Base-by-base conservation (phyloP, 148 eudicot species). In the Rhododendron molle region DNA sequence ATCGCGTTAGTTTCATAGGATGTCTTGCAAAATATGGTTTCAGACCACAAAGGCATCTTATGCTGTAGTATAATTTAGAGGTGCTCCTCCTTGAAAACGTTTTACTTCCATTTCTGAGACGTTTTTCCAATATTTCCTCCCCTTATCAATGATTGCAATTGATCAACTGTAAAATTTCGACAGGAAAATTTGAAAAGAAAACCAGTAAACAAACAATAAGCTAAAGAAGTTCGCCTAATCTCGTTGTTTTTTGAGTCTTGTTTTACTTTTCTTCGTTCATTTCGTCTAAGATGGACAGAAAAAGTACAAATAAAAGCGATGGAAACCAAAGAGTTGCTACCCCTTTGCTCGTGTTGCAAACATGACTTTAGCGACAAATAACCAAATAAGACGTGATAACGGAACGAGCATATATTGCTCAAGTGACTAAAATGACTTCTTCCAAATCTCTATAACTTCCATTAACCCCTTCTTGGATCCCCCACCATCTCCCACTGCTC, bases 401-500 rank as follows among this genome's bases (percentile, higher is more conserved):
- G 0, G 15, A 54, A 54, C 3, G 60, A 18, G 60, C 60, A 15
- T 54, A 15, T 54, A 7, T 9, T 38, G 2, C 2, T 47, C 34
- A 46, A 10, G 56, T n/a, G 81, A 78, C 18, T 18, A 32, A 40
- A 40, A 80, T 1, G 62, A 18, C 67, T 83, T 50, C 67, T 71
- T 13, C 78, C 56, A 73, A 7, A 4, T 21, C 60, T 83, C 46
- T 10, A 73, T 73, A 40, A 83, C 15, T 10, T 32, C 80, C n/a
- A 18, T 34, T 30, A 83, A 44, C 43, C 54, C 67, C 30, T 73
- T 83, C 65, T 26, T 32, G 30, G 85, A 83, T 78, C 85, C 54
- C 47, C 80, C 85, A 47, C 80, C 85, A 72, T 72, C 65, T 30
- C 32, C 85, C 52, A 34, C 60, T 49, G 85, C 85, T 74, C 40